These are phyloP conservation scores for Ampelocalamus luodianensis DNA, from an alignment of 176 grass and related monocot species.

Conservation along the genomic window DNA sequence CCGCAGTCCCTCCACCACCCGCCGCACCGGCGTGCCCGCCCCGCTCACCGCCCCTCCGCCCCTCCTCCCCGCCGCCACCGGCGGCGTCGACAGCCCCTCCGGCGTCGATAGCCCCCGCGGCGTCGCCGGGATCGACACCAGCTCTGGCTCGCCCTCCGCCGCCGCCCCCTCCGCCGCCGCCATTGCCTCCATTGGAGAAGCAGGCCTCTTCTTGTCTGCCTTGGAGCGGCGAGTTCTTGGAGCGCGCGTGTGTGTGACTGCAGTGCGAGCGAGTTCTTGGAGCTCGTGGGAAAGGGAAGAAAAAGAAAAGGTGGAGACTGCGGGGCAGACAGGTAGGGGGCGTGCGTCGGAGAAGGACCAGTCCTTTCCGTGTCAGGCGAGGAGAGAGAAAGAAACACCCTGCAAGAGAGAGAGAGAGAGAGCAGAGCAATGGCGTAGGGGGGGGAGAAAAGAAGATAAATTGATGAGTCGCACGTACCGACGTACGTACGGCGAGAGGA, in stretches of 20 bases:
- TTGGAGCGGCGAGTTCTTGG: neutral
- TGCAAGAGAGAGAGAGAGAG: neutral
- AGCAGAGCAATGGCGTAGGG: neutral
- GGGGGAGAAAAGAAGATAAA: neutral
- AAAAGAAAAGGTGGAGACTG: conserved; percentile 18
- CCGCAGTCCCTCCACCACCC: conserved; percentile 79
- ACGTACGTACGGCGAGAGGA: neutral
- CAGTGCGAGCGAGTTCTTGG: neutral
- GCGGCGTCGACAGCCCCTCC: conserved; percentile 53
- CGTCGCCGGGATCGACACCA: conserved; percentile 90
- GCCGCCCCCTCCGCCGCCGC: conserved; percentile 25
- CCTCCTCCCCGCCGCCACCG: conserved; percentile 2
- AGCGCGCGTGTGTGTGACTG: neutral
- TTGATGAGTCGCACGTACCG: neutral
- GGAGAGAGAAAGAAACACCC: neutral
- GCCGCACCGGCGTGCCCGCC: conserved; percentile 71
- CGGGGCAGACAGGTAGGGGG: neutral
- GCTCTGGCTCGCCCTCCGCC: conserved; percentile 67
- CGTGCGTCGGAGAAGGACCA: conserved; percentile 36
- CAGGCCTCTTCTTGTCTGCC: neutral
- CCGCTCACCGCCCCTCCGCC: conserved; percentile 37
- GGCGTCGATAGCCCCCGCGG: conserved; percentile 70
- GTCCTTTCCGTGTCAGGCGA: conserved; percentile 32
- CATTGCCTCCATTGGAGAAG: conserved; percentile 22
- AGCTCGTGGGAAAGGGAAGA: neutral